Evolutionary conservation across 805 yeast genomes (phyloP).

Genomic region (Saccharomycopsis guyanensis): DNA sequence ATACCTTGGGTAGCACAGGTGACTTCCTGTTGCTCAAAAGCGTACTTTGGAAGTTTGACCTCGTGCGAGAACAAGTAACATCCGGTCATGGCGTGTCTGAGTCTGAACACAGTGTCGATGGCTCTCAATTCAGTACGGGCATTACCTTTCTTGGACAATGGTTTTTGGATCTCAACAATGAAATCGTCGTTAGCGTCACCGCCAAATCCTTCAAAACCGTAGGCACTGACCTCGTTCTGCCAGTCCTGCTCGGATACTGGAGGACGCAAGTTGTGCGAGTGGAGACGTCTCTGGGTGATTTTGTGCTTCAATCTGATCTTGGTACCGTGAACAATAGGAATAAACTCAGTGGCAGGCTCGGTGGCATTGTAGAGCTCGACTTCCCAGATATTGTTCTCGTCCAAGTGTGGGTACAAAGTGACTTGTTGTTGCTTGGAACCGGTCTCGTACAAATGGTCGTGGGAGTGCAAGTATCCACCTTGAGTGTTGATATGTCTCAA

Average conservation of each 20-base stretch:
- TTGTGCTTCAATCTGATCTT: constrained; percentile 62
- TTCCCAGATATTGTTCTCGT: constrained; percentile 64
- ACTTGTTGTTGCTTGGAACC: constrained; percentile 84
- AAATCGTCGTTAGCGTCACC: constrained; percentile 87
- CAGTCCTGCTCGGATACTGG: constrained; percentile 70
- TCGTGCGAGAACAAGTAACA: constrained; percentile 71
- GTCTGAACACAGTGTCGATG: constrained; percentile 60
- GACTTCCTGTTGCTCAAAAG: constrained; percentile 78
- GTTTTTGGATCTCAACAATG: constrained; percentile 61
- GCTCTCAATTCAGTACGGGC: constrained; percentile 56
- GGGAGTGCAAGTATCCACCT: constrained; percentile 85
- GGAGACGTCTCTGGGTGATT: constrained; percentile 56
- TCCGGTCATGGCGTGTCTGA: constrained; percentile 75
- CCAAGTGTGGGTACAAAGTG: constrained; percentile 73
- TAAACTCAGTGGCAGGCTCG: constrained; percentile 49
- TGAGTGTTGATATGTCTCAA: constrained; percentile 61
- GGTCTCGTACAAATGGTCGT: constrained; percentile 57
- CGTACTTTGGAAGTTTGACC: constrained; percentile 75
- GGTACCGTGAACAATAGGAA: constrained; percentile 58
- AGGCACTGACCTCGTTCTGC: constrained; percentile 76
- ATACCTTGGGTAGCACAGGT: constrained; percentile 70
- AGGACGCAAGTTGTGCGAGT: constrained; percentile 69
- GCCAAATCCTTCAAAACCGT: constrained; percentile 66
- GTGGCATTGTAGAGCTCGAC: constrained; percentile 59
- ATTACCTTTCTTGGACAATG: constrained; percentile 39